These are phyloP conservation scores for Beta lomatogona DNA, from an alignment of 179 eudicot genomes.

Conservation along the genomic window DNA sequence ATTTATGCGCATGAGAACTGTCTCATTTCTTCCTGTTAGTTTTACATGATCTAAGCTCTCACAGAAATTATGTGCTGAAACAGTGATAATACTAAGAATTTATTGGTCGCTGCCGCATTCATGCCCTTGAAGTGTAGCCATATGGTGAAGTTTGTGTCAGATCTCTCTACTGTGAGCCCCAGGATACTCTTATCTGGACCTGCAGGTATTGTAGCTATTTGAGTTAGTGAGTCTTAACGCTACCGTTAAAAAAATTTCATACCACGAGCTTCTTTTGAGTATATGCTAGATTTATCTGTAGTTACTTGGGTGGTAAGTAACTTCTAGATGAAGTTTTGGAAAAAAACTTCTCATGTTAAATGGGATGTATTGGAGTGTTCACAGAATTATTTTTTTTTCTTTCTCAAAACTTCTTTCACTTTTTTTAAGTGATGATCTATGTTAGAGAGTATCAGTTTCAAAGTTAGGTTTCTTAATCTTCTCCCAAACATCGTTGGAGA, in stretches of 20 bases:
- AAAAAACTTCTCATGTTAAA: background rate
- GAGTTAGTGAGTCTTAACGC: background rate
- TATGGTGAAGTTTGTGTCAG: conserved; percentile 63
- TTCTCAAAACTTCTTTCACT: too few species aligned
- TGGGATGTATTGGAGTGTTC: background rate
- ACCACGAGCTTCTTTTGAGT: background rate
- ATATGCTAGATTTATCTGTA: background rate
- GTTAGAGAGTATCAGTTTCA: background rate
- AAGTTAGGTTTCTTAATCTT: background rate
- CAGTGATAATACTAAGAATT: conserved; percentile 91
- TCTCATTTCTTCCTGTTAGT: background rate
- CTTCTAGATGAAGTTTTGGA: background rate
- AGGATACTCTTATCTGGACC: conserved; percentile 90
- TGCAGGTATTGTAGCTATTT: conserved; percentile 56
- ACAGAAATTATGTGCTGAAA: conserved; percentile 22
- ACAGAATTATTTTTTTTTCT: too few species aligned
- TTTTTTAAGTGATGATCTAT: too few species aligned
- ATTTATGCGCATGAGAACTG: background rate
- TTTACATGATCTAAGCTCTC: background rate
- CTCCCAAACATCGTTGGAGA: background rate
- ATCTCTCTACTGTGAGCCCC: conserved; percentile 78
- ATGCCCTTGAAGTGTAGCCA: conserved; percentile 75
- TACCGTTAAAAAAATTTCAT: background rate
- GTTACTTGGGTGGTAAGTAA: background rate
- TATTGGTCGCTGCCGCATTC: conserved; percentile 78